phyloP scores from a whole-genome alignment of 2,329 filamentous ascomycete genomes.

The Didymella glomerata region DNA sequence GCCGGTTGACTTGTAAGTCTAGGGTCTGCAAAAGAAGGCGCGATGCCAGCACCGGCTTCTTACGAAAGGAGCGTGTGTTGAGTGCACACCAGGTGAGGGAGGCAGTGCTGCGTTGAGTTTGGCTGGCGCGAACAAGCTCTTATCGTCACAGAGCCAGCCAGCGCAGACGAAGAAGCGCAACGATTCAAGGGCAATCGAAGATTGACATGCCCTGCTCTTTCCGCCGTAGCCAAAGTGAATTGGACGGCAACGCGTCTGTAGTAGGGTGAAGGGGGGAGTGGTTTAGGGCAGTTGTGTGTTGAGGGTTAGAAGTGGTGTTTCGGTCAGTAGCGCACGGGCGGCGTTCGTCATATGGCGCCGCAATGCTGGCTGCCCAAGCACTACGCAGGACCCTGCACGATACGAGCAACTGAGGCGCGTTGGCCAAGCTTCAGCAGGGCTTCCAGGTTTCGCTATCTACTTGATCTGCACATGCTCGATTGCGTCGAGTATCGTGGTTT shows the following conservation, averaged over 20 bases:
- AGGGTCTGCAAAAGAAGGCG: conserved; percentile 22
- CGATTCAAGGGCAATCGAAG: conserved; percentile 15
- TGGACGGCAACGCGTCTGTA: conserved; percentile 51
- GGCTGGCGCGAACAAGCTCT: conserved; percentile 34
- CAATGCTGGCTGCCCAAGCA: conserved; percentile 24
- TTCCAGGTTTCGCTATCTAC: conserved; percentile 18
- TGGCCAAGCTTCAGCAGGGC: conserved; percentile 13
- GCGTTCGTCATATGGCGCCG: conserved; percentile 32
- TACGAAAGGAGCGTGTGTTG: conserved; percentile 25
- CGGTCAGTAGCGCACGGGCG: conserved; percentile 39
- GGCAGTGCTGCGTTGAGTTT: conserved; percentile 25
- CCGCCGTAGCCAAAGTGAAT: conserved; percentile 56
- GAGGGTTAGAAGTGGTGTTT: conserved; percentile 34
- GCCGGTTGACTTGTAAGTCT: conserved; percentile 18
- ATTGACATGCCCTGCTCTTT: conserved; percentile 39
- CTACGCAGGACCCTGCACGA: conserved; percentile 17
- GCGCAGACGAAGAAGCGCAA: conserved; percentile 29
- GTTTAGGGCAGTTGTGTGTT: conserved; percentile 33
- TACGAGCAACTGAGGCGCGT: conserved; percentile 3
- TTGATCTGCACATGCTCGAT: background rate
- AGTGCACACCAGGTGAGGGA: conserved; percentile 25
- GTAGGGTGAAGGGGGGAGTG: conserved; percentile 20
- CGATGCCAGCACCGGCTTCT: conserved; percentile 24
- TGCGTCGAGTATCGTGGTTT: background rate
- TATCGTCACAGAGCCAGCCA: conserved; percentile 33